phyloP scores from a whole-genome alignment of 148 eudicot genomes.

The Euryodendron excelsum region DNA sequence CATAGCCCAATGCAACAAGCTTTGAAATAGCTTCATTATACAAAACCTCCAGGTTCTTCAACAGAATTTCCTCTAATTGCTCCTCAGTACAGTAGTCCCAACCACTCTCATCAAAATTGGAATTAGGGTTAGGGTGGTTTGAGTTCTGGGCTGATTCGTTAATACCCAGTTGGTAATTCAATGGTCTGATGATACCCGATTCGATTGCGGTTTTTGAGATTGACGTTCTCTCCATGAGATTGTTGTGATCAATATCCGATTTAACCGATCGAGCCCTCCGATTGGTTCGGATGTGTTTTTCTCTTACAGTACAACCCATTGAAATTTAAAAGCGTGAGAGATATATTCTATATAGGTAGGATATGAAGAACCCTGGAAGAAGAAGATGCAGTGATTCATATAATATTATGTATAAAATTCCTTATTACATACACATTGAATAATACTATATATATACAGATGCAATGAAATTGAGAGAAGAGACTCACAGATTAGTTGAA shows the following conservation, averaged over 20 bases:
- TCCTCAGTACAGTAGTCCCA: conserved; percentile 98
- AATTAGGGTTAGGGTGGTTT: conserved; percentile 34
- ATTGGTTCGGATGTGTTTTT: conserved; percentile 70
- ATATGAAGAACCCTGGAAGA: conserved; percentile 2
- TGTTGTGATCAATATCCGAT: conserved; percentile 43
- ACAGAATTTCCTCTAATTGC: conserved; percentile 74
- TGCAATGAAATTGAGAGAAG: not conserved
- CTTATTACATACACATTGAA: not conserved
- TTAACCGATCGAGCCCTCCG: conserved; percentile 66
- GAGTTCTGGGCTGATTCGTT: conserved; percentile 34
- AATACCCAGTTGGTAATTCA: conserved; percentile 48
- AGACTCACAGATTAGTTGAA: conserved; percentile 3
- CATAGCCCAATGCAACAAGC: conserved; percentile 73
- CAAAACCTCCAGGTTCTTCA: conserved; percentile 75
- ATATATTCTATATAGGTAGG: not conserved
- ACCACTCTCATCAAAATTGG: conserved; percentile 67
- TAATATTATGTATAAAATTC: not conserved
- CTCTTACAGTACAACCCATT: conserved; percentile 94
- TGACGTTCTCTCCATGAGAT: conserved; percentile 21
- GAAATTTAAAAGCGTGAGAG: conserved; percentile 3
- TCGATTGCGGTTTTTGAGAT: conserved; percentile 41
- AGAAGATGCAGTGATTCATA: not conserved
- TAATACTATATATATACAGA: not conserved
- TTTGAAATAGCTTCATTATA: conserved; percentile 76
- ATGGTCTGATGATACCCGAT: conserved; percentile 49